phyloP scores from a whole-genome alignment of 345 rosid species.

The Carallia pectinifolia region DNA sequence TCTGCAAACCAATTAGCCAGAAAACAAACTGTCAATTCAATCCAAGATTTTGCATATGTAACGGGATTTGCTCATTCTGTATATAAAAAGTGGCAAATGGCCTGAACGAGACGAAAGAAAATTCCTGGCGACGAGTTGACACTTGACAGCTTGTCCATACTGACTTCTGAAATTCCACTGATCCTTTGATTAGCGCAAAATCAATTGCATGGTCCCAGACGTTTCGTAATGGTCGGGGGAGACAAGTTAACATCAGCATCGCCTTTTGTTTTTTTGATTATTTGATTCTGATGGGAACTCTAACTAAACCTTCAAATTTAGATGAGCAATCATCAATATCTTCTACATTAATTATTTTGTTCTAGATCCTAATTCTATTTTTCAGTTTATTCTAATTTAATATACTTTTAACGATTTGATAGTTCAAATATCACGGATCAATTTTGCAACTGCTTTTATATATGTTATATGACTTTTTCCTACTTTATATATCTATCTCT shows the following conservation, averaged over 20 bases:
- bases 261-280: too few species aligned
- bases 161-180: not conserved
- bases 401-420: too few species aligned
- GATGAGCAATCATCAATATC: too few species aligned
- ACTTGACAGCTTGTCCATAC: not conserved
- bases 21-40: not conserved
- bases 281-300: too few species aligned
- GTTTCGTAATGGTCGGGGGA: too few species aligned
- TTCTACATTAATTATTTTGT: too few species aligned
- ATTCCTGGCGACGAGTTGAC: not conserved
- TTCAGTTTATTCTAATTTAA: too few species aligned
- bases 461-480: too few species aligned
- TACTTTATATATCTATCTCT: too few species aligned
- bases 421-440: too few species aligned
- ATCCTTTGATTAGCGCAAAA: not conserved
- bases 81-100: not conserved
- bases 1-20: not conserved
- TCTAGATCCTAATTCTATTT: not conserved
- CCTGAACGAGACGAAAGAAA: not conserved
- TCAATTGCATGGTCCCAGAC: not conserved
- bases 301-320: too few species aligned
- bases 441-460: not conserved
- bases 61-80: not conserved
- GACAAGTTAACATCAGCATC: not conserved
- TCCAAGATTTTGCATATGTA: not conserved